Base-by-base conservation (phyloP, 192 early-diverging fungal species). In the Coemansia sp. region DNA sequence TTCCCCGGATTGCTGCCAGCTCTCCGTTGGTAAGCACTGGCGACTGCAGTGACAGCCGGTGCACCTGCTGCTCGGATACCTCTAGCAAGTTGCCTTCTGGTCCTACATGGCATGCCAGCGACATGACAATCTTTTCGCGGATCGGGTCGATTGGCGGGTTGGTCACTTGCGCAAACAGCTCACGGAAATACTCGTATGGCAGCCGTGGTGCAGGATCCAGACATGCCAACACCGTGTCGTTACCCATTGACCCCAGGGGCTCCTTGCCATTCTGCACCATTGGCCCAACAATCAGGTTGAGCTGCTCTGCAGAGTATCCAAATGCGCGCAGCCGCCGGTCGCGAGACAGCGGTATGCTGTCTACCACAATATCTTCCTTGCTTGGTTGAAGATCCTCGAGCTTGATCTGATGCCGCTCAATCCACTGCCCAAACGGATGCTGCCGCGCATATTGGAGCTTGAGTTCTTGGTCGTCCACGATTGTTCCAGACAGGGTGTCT, bases 61-160 rank as follows among this genome's bases (percentile, higher is more conserved):
- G 82, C 52, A 87, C 84, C 70, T 98, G 96, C 12, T 64, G 62
- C 54, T 84, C 83, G 4, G 86, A 78, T 42, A 95, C 84, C 65
- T 93, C 91, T 48, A 98, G 83, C 51, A 98, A 79, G 61, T 98
- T 98, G 40, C 92, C 93, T 65, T 92, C 89, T 5, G 93, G 90
- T 17, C 96, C 96, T 14, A 98, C 81, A 71, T 93, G 92, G 82
- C 93, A 95, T 32, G 88, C 85, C 23, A 96, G 82, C 15, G 91
- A 93, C 96, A 98, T 98, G 81, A 98, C 93, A 61, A 97, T 89
- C 55, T 91, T 88, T 76, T 98, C 94, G 64, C 96, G 92, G 69
- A 98, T 97, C 48, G 96, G 96, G 81, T 98, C 96, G 58, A 98
- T 97, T 2, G 96, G 96, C 55, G 96, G 96, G 73, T 98, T 95